Base-by-base conservation (phyloP, 176 grass and related monocot species). In the Bolboschoenus planiculmis region DNA sequence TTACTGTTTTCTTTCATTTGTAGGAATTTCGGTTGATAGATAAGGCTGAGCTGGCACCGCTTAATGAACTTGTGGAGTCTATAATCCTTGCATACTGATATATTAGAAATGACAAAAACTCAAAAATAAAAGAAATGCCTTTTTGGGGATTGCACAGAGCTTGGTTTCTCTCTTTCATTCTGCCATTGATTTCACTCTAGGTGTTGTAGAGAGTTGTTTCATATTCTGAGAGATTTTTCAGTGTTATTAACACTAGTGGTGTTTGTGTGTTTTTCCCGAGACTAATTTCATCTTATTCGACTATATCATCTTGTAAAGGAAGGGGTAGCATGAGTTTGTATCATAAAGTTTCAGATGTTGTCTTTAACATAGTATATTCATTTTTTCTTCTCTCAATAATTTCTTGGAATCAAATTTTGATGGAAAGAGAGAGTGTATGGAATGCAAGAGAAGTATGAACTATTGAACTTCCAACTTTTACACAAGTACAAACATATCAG, bases 11-110 rank as follows among this genome's bases (percentile, higher is more conserved):
- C 60, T 81, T 73, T 75, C 61, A 4, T 73, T 1, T 79, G 78
- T 85, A 98, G 96, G 96, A 95, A 84, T 99, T 99, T 76, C 62
- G 63, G 6, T 80, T 99, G 35, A 95, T 99, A 4, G 91, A 99
- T 74, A 90, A 85, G 68, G 47, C 66, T 48, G 96, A 99, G 83
- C 84, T 99, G 59, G 89, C 90, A 62, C 92, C 96, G 58, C 96
- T 99, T 9, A 85, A 83, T 23, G 91, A 99, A 44, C 78, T 99
- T 67, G 68, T 95, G 9, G 92, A 95, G 14, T 83, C 92, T 20
- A 95, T 98, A 83, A 80, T 85, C 20, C 60, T 80, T 79, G 71
- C 78, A 51, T 80, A 62, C 56, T 91, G 56, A 86, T 30, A 23
- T 15, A 46, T 10, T 35, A 59, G 62, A 78, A 84, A 59, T 46